Conservation (phyloP, 2,329 filamentous ascomycete genomes). For the Ceratocystis huliohia region DNA sequence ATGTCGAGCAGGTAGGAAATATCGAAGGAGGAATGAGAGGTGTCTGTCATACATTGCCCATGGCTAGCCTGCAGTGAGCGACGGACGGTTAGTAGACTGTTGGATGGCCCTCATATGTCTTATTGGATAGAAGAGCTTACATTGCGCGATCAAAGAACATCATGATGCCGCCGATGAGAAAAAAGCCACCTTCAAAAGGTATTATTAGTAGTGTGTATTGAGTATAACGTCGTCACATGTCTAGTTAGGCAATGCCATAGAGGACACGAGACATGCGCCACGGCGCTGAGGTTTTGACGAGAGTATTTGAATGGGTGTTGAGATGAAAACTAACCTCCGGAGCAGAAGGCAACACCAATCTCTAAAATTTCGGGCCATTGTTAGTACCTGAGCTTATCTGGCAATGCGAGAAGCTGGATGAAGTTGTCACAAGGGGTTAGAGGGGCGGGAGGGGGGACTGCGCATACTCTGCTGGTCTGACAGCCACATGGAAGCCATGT, state of each 20-base stretch:
- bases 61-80: slow-evolving; percentile 56
- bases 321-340: slow-evolving; percentile 60
- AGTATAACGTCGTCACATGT: background rate
- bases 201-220: background rate
- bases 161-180: slow-evolving; percentile 85
- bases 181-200: slow-evolving; percentile 63
- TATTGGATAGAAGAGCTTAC: slow-evolving; percentile 37
- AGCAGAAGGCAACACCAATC: slow-evolving; percentile 94
- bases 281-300: background rate
- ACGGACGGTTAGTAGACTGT: slow-evolving; percentile 1
- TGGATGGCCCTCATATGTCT: background rate
- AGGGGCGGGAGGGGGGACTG: background rate
- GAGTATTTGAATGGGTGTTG: background rate
- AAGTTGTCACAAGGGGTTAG: background rate
- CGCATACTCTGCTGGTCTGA: slow-evolving; percentile 78
- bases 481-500: slow-evolving; percentile 87
- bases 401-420: background rate
- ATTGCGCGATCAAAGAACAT: slow-evolving; percentile 97
- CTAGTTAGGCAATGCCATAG: background rate
- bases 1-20: slow-evolving; percentile 12
- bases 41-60: slow-evolving; percentile 69
- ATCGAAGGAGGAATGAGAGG: slow-evolving; percentile 16
- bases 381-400: slow-evolving; percentile 23
- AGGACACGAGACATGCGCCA: background rate
- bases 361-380: slow-evolving; percentile 42